Evolutionary conservation across 2,329 filamentous ascomycete species (phyloP).

Genomic region (Pseudogymnoascus sp.): DNA sequence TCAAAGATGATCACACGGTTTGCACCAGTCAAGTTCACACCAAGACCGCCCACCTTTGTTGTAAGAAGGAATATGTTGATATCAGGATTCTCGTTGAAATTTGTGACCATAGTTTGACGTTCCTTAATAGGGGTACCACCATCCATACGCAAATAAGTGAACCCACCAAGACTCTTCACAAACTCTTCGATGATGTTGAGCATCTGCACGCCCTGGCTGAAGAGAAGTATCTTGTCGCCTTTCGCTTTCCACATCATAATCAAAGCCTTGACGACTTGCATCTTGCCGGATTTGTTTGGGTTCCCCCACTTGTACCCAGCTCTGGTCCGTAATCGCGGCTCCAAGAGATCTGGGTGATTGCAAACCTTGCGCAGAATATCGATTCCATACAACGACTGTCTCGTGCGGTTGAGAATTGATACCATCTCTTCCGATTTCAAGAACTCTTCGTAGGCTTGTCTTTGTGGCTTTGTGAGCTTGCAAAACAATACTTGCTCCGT

Average conservation of each 20-base stretch:
- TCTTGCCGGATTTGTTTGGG: conserved; percentile 78
- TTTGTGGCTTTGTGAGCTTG: conserved; percentile 75
- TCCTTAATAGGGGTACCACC: conserved; percentile 82
- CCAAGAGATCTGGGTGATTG: conserved; percentile 87
- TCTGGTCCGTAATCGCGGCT: conserved; percentile 51
- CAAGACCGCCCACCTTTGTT: conserved; percentile 89
- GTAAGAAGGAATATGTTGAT: conserved; percentile 89
- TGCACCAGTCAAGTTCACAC: conserved; percentile 89
- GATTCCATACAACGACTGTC: conserved; percentile 81
- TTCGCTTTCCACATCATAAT: conserved; percentile 77
- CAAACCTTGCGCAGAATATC: conserved; percentile 93
- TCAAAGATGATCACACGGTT: conserved; percentile 97
- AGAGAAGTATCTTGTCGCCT: conserved; percentile 88
- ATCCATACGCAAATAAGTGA: conserved; percentile 87
- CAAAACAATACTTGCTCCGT: conserved; percentile 95
- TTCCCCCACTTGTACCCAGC: conserved; percentile 70
- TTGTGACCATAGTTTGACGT: conserved; percentile 84
- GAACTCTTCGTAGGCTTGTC: conserved; percentile 74
- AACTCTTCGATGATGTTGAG: conserved; percentile 87
- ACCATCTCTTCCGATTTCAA: conserved; percentile 76
- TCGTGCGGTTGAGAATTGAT: conserved; percentile 68
- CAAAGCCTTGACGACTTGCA: conserved; percentile 87
- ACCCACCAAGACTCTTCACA: conserved; percentile 57
- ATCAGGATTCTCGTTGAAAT: conserved; percentile 76
- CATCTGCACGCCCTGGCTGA: conserved; percentile 92